Conservation (phyloP, 257 asterid species). For the Rauvolfia tetraphylla region DNA sequence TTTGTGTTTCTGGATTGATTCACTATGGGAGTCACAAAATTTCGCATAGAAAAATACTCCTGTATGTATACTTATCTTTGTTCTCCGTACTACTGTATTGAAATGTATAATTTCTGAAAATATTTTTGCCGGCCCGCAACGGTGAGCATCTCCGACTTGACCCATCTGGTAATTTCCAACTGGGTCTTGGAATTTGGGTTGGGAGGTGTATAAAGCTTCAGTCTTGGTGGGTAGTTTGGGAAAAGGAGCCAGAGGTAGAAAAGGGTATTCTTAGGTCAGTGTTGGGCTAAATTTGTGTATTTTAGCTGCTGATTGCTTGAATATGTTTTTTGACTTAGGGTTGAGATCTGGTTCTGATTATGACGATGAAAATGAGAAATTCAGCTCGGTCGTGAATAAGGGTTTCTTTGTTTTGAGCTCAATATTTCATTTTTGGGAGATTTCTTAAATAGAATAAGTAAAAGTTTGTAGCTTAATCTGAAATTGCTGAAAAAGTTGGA, state of each 20-base stretch:
- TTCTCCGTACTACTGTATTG: background rate
- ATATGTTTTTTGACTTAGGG: background rate
- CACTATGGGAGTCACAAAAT: background rate
- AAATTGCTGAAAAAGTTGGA: conserved; percentile 5
- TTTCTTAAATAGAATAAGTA: background rate
- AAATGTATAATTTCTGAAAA: conserved; percentile 9
- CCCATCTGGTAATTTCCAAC: conserved; percentile 26
- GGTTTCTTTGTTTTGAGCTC: conserved; percentile 20
- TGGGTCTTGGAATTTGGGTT: conserved; percentile 27
- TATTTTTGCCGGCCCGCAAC: conserved; percentile 21
- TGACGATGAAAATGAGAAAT: conserved; percentile 17
- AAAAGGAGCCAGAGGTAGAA: conserved; percentile 19
- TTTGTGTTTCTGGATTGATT: background rate
- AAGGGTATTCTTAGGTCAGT: conserved; percentile 15
- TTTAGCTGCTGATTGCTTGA: conserved; percentile 9
- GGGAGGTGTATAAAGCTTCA: conserved; percentile 15
- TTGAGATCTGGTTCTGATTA: conserved; percentile 20
- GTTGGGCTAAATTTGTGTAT: conserved; percentile 7
- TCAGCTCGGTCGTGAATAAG: conserved; percentile 17
- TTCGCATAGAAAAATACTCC: background rate
- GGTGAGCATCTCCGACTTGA: conserved; percentile 18
- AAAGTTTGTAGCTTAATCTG: background rate
- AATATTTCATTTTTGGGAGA: background rate
- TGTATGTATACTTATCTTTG: conserved; percentile 13
- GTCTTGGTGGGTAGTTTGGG: conserved; percentile 14